These are phyloP conservation scores for Mucor lusitanicus DNA, from an alignment of 371 early-diverging fungal genomes.

Conservation along the genomic window DNA sequence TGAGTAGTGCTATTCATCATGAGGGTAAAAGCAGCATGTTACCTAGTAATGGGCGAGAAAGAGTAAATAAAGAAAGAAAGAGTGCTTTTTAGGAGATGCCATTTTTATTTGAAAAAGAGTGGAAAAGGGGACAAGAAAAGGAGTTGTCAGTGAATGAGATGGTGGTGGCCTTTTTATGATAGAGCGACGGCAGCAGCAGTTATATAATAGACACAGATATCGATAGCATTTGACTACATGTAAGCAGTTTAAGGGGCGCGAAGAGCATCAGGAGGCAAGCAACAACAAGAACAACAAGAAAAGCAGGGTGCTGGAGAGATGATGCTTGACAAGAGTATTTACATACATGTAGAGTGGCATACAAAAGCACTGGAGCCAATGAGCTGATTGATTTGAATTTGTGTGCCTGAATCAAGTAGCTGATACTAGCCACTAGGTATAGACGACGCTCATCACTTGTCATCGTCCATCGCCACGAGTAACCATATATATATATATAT, in stretches of 20 bases:
- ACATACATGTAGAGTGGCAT: not conserved
- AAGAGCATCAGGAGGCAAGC: not conserved
- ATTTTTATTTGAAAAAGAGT: not conserved
- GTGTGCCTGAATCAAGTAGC: not conserved
- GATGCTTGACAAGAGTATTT: not conserved
- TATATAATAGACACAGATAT: not conserved
- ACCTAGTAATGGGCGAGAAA: not conserved
- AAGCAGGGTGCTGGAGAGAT: not conserved
- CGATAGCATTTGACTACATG: not conserved
- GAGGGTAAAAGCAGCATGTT: not conserved
- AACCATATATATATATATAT: too few species aligned
- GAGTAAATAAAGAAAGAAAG: not conserved
- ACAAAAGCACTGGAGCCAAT: too few species aligned
- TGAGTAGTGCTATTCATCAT: not conserved
- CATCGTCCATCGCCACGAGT: not conserved
- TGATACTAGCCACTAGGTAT: too few species aligned
- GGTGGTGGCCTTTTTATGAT: not conserved
- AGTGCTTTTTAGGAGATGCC: not conserved
- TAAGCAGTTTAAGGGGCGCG: not conserved
- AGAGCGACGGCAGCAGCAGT: not conserved
- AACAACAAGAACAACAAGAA: not conserved
- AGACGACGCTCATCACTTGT: not conserved
- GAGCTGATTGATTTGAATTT: not conserved
- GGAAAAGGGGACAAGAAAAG: not conserved
- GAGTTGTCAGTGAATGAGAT: not conserved